Base-by-base conservation (phyloP, 176 grass and related monocot genomes). In the Saccharum spontaneum region DNA sequence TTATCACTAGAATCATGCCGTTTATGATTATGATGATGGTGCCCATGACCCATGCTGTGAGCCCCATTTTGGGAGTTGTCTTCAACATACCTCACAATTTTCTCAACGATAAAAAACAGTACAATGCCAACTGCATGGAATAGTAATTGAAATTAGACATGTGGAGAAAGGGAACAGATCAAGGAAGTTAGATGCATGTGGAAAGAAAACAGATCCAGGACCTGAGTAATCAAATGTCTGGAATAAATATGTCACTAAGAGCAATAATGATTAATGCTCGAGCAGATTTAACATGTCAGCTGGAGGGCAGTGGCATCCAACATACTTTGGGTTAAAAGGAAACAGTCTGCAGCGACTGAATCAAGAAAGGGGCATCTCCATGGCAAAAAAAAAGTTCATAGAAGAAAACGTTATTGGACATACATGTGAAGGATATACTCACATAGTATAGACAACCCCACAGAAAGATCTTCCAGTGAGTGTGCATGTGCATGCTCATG, bases 61-160 rank as follows among this genome's bases (percentile, higher is more conserved):
- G 44, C 41, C 40, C 87, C 82, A 44, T 83, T 86, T 63, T 65
- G 75, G 82, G 91, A 94, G 88, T 94, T 90, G 54, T 88, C 90
- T 88, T 99, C 91, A 62, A 99, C 91, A 89, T 96, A 99, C 83
- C 97, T 94, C 52, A 99, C 93, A 69, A 99, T 91, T 79, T 98
- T 98, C 86, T 98, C 96, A 40, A 98, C 97, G 67, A 98, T 46
- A 80, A 98, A 94, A 88, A 98, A 98, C 22, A 98, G 59, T 83
- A 98, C 89, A 87, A 98, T 96, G 10, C 97, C 97, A 94, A 92
- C 97, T 98, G 86, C 92, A 91, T 31, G 71, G 55, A 87, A 70
- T 52, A 62, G 24, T 82, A 75, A 39, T 59, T 48, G 39, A 80
- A 72, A 31, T 79, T 63, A 76, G 15, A 30, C 3, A 60, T 18